phyloP scores from a whole-genome alignment of 371 early-diverging fungal species.

The Chytridium lagenaria region DNA sequence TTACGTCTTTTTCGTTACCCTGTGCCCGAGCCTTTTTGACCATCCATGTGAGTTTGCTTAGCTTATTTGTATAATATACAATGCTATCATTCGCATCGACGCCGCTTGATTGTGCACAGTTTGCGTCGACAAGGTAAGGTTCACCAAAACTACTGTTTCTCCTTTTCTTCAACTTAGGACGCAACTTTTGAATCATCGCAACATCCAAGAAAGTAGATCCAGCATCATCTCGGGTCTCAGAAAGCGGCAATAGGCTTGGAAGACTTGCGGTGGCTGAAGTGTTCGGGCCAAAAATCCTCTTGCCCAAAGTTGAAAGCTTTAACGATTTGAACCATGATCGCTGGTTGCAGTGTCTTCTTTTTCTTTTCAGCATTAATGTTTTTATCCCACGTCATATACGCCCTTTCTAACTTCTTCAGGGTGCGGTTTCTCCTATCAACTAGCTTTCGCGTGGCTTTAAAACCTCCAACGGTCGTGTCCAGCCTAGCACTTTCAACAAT shows the following conservation, averaged over 20 bases:
- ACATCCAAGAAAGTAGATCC: conserved; percentile 1
- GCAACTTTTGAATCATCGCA: conserved; percentile 22
- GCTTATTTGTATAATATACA: conserved; percentile 43
- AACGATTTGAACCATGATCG: neutral
- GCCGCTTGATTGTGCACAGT: neutral
- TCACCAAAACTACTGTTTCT: neutral
- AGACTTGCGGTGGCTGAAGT: neutral
- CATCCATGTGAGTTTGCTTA: conserved; percentile 38
- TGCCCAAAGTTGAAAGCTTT: neutral
- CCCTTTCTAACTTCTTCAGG: conserved; percentile 44
- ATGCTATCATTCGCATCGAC: conserved; percentile 40
- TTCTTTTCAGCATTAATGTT: conserved; percentile 40
- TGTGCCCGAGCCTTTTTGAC: conserved; percentile 35
- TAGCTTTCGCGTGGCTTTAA: conserved; percentile 28
- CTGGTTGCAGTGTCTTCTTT: neutral
- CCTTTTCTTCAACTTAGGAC: conserved; percentile 26
- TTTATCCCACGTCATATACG: conserved; percentile 49
- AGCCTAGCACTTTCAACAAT: conserved; percentile 41
- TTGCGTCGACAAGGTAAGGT: neutral
- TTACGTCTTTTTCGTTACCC: neutral
- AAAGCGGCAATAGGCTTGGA: neutral
- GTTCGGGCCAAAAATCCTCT: neutral
- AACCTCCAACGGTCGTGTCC: conserved; percentile 34
- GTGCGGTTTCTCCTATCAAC: conserved; percentile 28
- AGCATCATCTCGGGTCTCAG: neutral